Evolutionary conservation across 2,329 filamentous ascomycete genomes (phyloP).

Genomic region (Dactylellina drechsleri): DNA sequence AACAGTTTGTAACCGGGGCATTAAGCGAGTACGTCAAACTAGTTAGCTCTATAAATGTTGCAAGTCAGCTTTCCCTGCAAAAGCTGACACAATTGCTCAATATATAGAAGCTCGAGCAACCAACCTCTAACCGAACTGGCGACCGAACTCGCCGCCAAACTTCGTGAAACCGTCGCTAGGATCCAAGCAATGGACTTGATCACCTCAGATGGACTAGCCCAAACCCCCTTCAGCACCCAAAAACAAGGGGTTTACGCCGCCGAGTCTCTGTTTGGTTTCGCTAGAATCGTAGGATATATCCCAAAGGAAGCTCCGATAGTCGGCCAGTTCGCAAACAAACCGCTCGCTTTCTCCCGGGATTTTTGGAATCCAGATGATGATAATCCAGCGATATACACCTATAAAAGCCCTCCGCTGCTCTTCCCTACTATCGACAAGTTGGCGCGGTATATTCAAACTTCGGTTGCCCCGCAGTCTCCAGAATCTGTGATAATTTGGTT

Average conservation of each 20-base stretch:
- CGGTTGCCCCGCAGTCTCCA: neutral
- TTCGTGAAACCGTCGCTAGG: constrained; percentile 7
- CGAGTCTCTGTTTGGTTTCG: neutral
- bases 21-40: constrained; percentile 10
- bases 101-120: neutral
- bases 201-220: neutral
- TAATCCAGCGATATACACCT: neutral
- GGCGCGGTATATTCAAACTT: neutral
- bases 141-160: constrained; percentile 6
- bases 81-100: neutral
- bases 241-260: constrained; percentile 1
- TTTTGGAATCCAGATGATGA: constrained; percentile 32
- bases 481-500: constrained; percentile 12
- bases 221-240: neutral
- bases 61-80: neutral
- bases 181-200: constrained; percentile 8
- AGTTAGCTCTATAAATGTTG: neutral
- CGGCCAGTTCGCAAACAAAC: constrained; percentile 1
- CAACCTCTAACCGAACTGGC: constrained; percentile 3
- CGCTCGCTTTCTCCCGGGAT: constrained; percentile 11
- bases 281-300: neutral
- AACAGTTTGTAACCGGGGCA: neutral
- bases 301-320: constrained; percentile 6
- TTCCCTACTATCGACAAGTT: constrained; percentile 14
- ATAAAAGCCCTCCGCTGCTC: neutral